A percentile compares a stretch with the other conserved stretches of the same genome.
Conservation (phyloP, 2,329 filamentous ascomycete genomes). For the Trichoderma brevicompactum region DNA sequence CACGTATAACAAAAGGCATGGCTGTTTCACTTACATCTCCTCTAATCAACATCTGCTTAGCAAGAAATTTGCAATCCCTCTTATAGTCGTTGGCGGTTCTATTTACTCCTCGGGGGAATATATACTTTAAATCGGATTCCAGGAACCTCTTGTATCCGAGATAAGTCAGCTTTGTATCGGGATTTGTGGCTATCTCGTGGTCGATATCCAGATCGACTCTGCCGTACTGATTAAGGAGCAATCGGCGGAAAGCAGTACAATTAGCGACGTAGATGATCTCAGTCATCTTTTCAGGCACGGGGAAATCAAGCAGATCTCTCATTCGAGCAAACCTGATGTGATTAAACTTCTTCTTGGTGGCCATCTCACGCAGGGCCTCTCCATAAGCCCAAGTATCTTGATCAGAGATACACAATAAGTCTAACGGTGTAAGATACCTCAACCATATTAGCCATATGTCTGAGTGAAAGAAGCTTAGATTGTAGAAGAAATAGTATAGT, state of each 20-base stretch:
- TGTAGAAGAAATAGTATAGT: no score
- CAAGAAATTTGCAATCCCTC: slow-evolving; percentile 37
- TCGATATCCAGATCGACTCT: slow-evolving; percentile 36
- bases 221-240: slow-evolving; percentile 31
- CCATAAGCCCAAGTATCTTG: slow-evolving; percentile 55
- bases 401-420: slow-evolving; percentile 53
- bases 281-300: slow-evolving; percentile 44
- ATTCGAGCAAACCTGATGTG: background rate
- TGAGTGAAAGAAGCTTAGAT: background rate
- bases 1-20: background rate
- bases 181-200: slow-evolving; percentile 37
- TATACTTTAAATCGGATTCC: slow-evolving; percentile 39
- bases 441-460: background rate
- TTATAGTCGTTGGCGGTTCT: slow-evolving; percentile 35
- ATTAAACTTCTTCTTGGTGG: background rate
- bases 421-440: slow-evolving; percentile 35
- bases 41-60: slow-evolving; percentile 41
- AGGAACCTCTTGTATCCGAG: slow-evolving; percentile 39
- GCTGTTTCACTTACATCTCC: slow-evolving; percentile 36
- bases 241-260: slow-evolving; percentile 39
- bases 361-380: slow-evolving; percentile 48
- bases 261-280: slow-evolving; percentile 48
- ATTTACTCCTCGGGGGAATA: slow-evolving; percentile 35
- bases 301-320: slow-evolving; percentile 44
- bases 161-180: slow-evolving; percentile 39